These are phyloP conservation scores for Shiraia bambusicola DNA, from an alignment of 2,329 filamentous ascomycete species.

Conservation along the genomic window DNA sequence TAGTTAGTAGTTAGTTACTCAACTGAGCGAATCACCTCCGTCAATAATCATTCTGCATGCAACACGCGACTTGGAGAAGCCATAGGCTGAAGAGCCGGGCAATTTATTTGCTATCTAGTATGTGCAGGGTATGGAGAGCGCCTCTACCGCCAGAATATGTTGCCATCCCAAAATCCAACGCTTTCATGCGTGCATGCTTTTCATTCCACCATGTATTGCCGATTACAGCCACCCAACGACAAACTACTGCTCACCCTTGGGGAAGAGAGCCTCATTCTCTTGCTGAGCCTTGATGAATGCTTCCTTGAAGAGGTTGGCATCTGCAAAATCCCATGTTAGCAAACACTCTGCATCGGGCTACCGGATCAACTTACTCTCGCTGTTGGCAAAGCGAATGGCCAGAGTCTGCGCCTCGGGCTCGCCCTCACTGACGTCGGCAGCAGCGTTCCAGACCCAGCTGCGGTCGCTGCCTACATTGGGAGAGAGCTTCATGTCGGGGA, in stretches of 20 bases:
- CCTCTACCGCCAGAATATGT: conserved; percentile 34
- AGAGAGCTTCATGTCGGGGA: conserved; percentile 97
- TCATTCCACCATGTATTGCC: conserved; percentile 5
- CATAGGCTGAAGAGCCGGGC: conserved; percentile 26
- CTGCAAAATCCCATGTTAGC: conserved; percentile 51
- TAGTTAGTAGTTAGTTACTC: no score
- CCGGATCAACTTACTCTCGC: conserved; percentile 71
- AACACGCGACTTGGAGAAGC: conserved; percentile 14
- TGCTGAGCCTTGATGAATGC: conserved; percentile 95
- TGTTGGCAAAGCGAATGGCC: conserved; percentile 96
- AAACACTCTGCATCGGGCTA: conserved; percentile 31
- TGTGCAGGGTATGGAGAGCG: conserved; percentile 35
- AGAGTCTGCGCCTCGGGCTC: conserved; percentile 95
- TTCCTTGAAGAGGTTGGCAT: conserved; percentile 97
- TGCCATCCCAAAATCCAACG: conserved; percentile 32
- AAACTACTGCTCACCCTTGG: conserved; percentile 50
- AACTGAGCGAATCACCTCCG: neutral
- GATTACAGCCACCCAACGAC: conserved; percentile 14
- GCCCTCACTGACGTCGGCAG: conserved; percentile 96
- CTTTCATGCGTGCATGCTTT: conserved; percentile 29
- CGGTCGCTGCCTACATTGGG: conserved; percentile 98
- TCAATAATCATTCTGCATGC: neutral
- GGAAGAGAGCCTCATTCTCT: conserved; percentile 88
- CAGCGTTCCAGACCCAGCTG: conserved; percentile 99
- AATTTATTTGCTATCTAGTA: conserved; percentile 39